Percentiles rank a stretch among this genome's conserved stretches.
phyloP scores from a whole-genome alignment of 2,329 filamentous ascomycete genomes.

The Aurifilum marmelostoma region DNA sequence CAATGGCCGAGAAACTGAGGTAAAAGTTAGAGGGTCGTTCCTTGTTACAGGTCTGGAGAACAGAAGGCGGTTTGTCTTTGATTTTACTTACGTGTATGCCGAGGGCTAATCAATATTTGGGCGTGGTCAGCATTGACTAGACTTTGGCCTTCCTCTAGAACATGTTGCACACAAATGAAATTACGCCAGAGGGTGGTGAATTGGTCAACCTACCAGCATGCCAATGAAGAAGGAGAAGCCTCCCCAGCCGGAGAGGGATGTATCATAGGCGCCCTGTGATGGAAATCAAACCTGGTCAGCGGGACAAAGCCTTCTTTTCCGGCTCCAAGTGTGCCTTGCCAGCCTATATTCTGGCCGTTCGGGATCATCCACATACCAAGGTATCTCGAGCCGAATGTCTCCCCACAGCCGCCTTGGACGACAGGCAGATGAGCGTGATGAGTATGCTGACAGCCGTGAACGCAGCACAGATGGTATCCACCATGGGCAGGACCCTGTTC shows the following conservation, averaged over 20 bases:
- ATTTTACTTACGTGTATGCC: constrained; percentile 50
- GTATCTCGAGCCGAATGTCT: constrained; percentile 55
- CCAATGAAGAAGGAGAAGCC: constrained; percentile 66
- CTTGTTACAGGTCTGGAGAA: too few species aligned
- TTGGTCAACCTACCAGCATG: constrained; percentile 43
- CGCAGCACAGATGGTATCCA: constrained; percentile 59
- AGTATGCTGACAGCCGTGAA: constrained; percentile 61
- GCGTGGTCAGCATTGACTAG: neutral
- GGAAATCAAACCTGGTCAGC: neutral
- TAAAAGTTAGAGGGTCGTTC: neutral
- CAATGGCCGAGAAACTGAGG: constrained; percentile 56
- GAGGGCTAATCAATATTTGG: constrained; percentile 42
- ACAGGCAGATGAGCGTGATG: constrained; percentile 59
- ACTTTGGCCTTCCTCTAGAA: too few species aligned
- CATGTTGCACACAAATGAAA: neutral
- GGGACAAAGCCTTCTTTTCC: neutral
- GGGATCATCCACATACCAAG: constrained; percentile 37
- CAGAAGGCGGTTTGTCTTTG: too few species aligned
- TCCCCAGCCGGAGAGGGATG: constrained; percentile 59
- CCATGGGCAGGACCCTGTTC: constrained; percentile 59
- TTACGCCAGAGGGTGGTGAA: neutral
- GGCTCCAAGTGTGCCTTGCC: too few species aligned
- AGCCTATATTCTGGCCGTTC: too few species aligned
- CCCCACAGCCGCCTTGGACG: constrained; percentile 56
- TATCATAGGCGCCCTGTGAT: constrained; percentile 55